A percentile compares a stretch with the other conserved stretches of the same genome.
phyloP scores from a whole-genome alignment of 225 moss, liverwort and hornwort genomes.

The Lunularia cruciata region DNA sequence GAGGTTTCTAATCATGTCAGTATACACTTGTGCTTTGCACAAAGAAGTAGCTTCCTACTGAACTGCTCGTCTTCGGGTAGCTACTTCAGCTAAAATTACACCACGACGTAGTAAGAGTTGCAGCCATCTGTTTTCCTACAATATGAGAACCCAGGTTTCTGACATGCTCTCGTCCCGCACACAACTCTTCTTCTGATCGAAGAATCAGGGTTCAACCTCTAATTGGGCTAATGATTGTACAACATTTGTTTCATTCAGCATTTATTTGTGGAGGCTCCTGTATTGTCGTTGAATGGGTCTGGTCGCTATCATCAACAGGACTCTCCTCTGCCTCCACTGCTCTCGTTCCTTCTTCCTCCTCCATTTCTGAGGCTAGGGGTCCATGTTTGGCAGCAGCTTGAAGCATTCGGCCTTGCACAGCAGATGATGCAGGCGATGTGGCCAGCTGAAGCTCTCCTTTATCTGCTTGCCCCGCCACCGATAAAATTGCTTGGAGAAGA shows the following conservation, averaged over 20 bases:
- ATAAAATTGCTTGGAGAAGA: slow-evolving; percentile 47
- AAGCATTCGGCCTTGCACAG: slow-evolving; percentile 82
- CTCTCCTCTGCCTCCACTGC: slow-evolving; percentile 27
- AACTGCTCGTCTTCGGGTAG: slow-evolving; percentile 1
- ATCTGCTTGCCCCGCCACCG: slow-evolving; percentile 64
- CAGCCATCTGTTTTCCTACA: slow-evolving; percentile 10
- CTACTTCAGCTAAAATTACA: slow-evolving; percentile 27
- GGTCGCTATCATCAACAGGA: slow-evolving; percentile 16
- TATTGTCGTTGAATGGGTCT: slow-evolving; percentile 26
- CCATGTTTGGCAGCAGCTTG: slow-evolving; percentile 99
- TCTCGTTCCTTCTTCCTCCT: slow-evolving; percentile 35
- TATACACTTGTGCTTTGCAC: slow-evolving; percentile 45
- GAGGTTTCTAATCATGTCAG: slow-evolving; percentile 22
- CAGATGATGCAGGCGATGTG: slow-evolving; percentile 81
- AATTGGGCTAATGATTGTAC: slow-evolving; percentile 10
- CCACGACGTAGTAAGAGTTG: slow-evolving; percentile 7
- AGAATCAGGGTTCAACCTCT: background rate
- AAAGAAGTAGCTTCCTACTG: slow-evolving; percentile 14
- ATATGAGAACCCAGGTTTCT: background rate
- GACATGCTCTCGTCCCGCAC: slow-evolving; percentile 1
- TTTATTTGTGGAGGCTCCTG: slow-evolving; percentile 27
- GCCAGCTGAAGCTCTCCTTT: slow-evolving; percentile 78
- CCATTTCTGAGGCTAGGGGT: slow-evolving; percentile 64
- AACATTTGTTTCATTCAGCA: no score
- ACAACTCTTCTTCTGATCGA: background rate